phyloP scores from a whole-genome alignment of 768 basidiomycete species.

The Lactarius tabidus region DNA sequence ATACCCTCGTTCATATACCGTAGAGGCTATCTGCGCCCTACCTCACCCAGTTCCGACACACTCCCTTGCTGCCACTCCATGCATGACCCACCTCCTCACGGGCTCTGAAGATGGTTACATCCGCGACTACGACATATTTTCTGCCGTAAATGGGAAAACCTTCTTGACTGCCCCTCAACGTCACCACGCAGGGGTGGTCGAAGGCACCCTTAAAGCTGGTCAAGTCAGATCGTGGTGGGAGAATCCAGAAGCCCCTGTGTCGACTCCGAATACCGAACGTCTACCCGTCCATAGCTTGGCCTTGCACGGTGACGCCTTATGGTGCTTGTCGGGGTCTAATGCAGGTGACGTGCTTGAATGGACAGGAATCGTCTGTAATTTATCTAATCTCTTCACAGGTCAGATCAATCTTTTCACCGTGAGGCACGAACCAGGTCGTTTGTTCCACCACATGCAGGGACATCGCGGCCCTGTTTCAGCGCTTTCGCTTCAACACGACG shows the following conservation, averaged over 20 bases:
- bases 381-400: slow-evolving; percentile 55
- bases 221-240: slow-evolving; percentile 91
- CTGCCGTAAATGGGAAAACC: slow-evolving; percentile 81
- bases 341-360: slow-evolving; percentile 45
- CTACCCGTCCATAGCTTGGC: slow-evolving; percentile 87
- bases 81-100: slow-evolving; percentile 85
- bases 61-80: slow-evolving; percentile 78
- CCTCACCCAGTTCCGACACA: slow-evolving; percentile 88
- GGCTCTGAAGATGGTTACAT: slow-evolving; percentile 94
- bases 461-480: slow-evolving; percentile 83
- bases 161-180: slow-evolving; percentile 86
- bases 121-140: slow-evolving; percentile 86
- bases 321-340: slow-evolving; percentile 84
- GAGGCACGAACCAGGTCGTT: slow-evolving; percentile 84
- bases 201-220: slow-evolving; percentile 87
- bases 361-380: slow-evolving; percentile 14
- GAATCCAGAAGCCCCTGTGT: slow-evolving; percentile 43
- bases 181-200: slow-evolving; percentile 85
- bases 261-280: slow-evolving; percentile 27
- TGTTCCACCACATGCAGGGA: slow-evolving; percentile 66
- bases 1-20: slow-evolving; percentile 64
- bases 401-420: slow-evolving; percentile 90
- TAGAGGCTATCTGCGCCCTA: slow-evolving; percentile 89
- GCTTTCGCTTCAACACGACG: slow-evolving; percentile 74
- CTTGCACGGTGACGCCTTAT: slow-evolving; percentile 90